These are phyloP conservation scores for Moricandia moricandioides DNA, from an alignment of 345 rosid species.

Conservation along the genomic window DNA sequence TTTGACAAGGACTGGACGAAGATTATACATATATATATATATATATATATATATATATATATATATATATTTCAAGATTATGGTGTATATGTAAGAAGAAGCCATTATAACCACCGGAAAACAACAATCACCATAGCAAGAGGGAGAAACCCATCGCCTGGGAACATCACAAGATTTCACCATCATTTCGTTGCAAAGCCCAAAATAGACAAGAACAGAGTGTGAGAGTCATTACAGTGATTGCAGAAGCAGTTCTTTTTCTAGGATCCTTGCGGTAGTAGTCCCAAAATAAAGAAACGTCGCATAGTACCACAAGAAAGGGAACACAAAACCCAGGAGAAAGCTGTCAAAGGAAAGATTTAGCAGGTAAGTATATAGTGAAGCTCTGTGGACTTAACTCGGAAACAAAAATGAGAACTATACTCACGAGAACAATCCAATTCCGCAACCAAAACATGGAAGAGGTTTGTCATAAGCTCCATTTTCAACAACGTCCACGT, in stretches of 20 bases:
- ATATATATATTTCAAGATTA: background rate
- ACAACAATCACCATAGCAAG: slow-evolving; percentile 49
- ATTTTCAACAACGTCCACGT: slow-evolving; percentile 53
- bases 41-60: too few relatives aligned
- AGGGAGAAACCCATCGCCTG: slow-evolving; percentile 87
- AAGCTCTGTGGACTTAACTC: background rate
- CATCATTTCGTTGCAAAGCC: background rate
- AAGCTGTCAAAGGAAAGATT: slow-evolving; percentile 49
- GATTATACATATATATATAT: background rate
- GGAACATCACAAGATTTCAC: slow-evolving; percentile 10
- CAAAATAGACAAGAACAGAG: background rate
- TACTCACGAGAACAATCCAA: slow-evolving; percentile 36
- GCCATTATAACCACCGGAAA: slow-evolving; percentile 37
- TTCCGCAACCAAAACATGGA: slow-evolving; percentile 93
- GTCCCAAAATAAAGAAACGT: slow-evolving; percentile 61
- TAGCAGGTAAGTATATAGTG: background rate
- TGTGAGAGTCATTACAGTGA: slow-evolving; percentile 51
- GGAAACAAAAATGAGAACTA: too few relatives aligned
- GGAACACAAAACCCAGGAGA: slow-evolving; percentile 73
- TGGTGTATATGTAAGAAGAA: background rate
- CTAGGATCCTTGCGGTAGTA: slow-evolving; percentile 91
- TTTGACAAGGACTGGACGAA: slow-evolving; percentile 18
- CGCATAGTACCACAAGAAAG: slow-evolving; percentile 86
- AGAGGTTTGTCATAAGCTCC: slow-evolving; percentile 80
- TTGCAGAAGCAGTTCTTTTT: slow-evolving; percentile 94